Conservation (phyloP, 2,329 filamentous ascomycete genomes). For the Phialophora tarda region DNA sequence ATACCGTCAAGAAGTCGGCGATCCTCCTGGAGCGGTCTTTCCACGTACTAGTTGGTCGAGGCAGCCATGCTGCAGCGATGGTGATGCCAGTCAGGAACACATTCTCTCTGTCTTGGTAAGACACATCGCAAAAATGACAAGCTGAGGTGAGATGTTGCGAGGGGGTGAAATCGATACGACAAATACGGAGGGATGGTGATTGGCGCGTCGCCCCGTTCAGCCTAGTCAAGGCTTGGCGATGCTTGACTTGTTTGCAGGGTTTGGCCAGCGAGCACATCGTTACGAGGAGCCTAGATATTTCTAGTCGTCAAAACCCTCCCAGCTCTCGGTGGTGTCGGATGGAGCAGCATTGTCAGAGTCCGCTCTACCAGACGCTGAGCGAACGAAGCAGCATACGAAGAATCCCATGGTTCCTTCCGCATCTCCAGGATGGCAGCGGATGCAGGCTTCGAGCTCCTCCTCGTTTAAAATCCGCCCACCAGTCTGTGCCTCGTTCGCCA, state of each 20-base stretch:
- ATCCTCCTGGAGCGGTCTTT: not conserved
- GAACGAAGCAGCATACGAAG: conserved; percentile 86
- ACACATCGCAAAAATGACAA: not conserved
- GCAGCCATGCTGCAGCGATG: not conserved
- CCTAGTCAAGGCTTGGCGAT: not conserved
- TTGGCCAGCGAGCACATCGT: not conserved
- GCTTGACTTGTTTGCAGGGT: not conserved
- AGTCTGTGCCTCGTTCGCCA: conserved; percentile 34
- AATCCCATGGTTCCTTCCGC: conserved; percentile 90
- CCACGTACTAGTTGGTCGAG: not conserved
- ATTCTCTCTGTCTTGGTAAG: not conserved
- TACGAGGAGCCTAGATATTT: not conserved
- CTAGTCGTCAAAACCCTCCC: conserved; percentile 49
- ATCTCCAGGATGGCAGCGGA: conserved; percentile 80
- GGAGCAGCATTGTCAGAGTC: conserved; percentile 27
- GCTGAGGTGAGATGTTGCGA: not conserved
- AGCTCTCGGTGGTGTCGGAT: conserved; percentile 47
- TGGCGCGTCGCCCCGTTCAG: not conserved
- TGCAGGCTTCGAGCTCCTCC: conserved; percentile 70
- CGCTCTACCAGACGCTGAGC: conserved; percentile 47
- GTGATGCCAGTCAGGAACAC: not conserved
- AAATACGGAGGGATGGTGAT: not conserved
- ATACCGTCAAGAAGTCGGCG: not conserved
- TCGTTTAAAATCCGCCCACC: conserved; percentile 43
- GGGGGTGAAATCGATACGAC: not conserved